Evolutionary conservation across 2,329 filamentous ascomycete species (phyloP).

Genomic region (Eutypella sp.): DNA sequence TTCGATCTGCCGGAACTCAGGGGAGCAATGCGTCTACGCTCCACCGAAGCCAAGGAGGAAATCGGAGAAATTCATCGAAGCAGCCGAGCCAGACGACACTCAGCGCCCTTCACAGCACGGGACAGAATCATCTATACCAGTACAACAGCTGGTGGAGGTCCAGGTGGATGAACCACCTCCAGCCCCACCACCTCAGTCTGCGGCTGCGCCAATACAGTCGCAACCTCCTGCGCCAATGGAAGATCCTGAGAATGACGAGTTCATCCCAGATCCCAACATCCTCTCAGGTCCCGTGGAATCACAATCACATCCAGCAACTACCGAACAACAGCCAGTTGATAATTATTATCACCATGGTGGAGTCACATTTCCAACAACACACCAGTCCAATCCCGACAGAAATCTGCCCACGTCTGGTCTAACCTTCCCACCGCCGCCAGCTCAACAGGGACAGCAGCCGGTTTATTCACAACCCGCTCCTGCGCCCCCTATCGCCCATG

Average conservation of each 20-base stretch:
- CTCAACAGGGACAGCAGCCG: slow-evolving; percentile 11
- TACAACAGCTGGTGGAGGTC: background rate
- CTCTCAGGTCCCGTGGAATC: slow-evolving; percentile 21
- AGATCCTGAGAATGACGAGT: slow-evolving; percentile 27
- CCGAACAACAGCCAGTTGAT: slow-evolving; percentile 7
- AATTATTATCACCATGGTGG: slow-evolving; percentile 15
- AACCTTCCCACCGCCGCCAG: slow-evolving; percentile 8
- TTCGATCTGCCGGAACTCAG: slow-evolving; percentile 20
- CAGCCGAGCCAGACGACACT: slow-evolving; percentile 14
- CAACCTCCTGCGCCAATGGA: slow-evolving; percentile 4
- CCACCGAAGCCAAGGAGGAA: slow-evolving; percentile 24
- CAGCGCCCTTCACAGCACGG: background rate
- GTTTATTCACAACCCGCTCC: slow-evolving; percentile 6
- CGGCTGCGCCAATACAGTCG: background rate
- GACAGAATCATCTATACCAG: background rate
- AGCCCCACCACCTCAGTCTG: background rate
- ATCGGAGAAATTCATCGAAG: slow-evolving; percentile 17
- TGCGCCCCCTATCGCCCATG: slow-evolving; percentile 7
- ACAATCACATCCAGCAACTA: slow-evolving; percentile 4
- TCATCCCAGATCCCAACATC: slow-evolving; percentile 29
- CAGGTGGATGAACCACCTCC: too few species aligned
- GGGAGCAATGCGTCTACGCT: slow-evolving; percentile 24
- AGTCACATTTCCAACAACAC: slow-evolving; percentile 13
- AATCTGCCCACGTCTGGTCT: slow-evolving; percentile 5
- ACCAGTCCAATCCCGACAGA: slow-evolving; percentile 5